A percentile compares a stretch with the other conserved stretches of the same genome.
phyloP scores from a whole-genome alignment of 805 yeast species.

The Grigorovia humatica region DNA sequence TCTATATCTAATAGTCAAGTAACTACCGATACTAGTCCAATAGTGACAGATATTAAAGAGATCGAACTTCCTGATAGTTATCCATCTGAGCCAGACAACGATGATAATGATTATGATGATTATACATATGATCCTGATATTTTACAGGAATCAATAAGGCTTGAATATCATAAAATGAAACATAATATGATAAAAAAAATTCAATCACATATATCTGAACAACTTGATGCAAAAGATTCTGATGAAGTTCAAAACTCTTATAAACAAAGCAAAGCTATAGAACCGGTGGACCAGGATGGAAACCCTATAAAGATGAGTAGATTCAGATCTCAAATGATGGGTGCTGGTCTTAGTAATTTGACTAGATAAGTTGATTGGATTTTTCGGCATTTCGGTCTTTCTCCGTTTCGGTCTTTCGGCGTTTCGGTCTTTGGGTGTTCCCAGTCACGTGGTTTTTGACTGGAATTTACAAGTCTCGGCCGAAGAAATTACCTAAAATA shows the following conservation, averaged over 20 bases:
- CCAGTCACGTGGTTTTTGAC: too few species aligned
- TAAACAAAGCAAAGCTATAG: slow-evolving; percentile 20
- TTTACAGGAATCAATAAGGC: slow-evolving; percentile 38
- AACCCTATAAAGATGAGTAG: slow-evolving; percentile 52
- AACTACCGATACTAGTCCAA: slow-evolving; percentile 17
- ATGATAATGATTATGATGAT: slow-evolving; percentile 18
- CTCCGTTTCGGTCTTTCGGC: neutral
- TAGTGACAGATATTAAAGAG: slow-evolving; percentile 22
- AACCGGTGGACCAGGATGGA: slow-evolving; percentile 58
- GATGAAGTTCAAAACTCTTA: neutral
- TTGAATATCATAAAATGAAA: slow-evolving; percentile 48
- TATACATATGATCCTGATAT: slow-evolving; percentile 20
- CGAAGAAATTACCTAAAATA: neutral
- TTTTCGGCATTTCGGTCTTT: neutral
- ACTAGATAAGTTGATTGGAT: neutral
- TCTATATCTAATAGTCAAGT: slow-evolving; percentile 6
- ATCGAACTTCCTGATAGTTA: slow-evolving; percentile 21
- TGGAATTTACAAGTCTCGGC: neutral
- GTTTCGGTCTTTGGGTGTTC: too few species aligned
- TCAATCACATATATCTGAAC: neutral
- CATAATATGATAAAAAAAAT: slow-evolving; percentile 38
- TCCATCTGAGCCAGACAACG: slow-evolving; percentile 8
- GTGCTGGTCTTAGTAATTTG: neutral
- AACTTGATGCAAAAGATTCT: neutral
- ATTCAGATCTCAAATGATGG: slow-evolving; percentile 46